Conservation (phyloP, 192 early-diverging fungal genomes). For the Backusella circina region DNA sequence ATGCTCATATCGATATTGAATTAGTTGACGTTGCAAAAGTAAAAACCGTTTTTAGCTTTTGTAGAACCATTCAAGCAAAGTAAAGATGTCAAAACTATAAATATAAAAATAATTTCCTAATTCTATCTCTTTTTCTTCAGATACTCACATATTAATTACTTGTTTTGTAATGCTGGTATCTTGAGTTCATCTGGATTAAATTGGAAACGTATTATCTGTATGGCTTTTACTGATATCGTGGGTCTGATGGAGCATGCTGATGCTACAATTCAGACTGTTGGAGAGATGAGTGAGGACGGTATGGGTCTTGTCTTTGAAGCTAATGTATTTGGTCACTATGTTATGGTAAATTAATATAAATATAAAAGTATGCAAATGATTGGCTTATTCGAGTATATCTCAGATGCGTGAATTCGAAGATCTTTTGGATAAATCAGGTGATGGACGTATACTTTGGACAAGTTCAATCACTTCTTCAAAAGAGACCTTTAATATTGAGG, state of each 20-base stretch:
- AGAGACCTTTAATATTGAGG: conserved; percentile 27
- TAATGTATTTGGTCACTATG: conserved; percentile 58
- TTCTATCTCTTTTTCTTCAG: conserved; percentile 15
- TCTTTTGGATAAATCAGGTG: conserved; percentile 32
- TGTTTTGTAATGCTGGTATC: conserved; percentile 59
- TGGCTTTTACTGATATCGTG: conserved; percentile 31
- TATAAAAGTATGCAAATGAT: too few relatives aligned
- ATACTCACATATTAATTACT: conserved; percentile 36
- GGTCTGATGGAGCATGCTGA: conserved; percentile 39
- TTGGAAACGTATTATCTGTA: conserved; percentile 31
- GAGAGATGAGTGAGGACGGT: conserved; percentile 44
- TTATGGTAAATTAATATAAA: conserved; percentile 41
- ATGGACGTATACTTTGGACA: conserved; percentile 53
- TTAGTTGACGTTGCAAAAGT: conserved; percentile 43
- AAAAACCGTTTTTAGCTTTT: conserved; percentile 35
- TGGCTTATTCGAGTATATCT: not conserved
- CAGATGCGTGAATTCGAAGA: conserved; percentile 50
- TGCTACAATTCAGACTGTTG: conserved; percentile 40
- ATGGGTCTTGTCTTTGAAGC: conserved; percentile 50
- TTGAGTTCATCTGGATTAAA: conserved; percentile 35
- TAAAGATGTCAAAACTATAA: conserved; percentile 11
- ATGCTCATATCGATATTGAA: conserved; percentile 39
- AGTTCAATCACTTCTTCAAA: conserved; percentile 44
- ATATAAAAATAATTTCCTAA: not conserved
- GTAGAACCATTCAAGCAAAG: conserved; percentile 34